Evolutionary conservation across 164 flowering plant genomes (phyloP).

Genomic region (Liriodendron chinense): DNA sequence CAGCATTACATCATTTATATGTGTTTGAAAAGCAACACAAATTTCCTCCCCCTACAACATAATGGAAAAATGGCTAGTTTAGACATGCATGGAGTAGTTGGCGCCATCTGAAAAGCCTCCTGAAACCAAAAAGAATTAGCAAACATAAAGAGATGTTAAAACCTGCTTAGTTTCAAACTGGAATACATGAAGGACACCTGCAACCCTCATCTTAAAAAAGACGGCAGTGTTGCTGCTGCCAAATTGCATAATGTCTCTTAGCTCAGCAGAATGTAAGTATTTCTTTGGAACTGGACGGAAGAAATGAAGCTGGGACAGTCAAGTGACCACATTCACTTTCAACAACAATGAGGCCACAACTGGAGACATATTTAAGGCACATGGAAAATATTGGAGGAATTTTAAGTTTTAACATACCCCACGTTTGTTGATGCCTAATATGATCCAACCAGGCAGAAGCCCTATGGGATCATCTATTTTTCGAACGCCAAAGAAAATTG

Average conservation of each 20-base stretch:
- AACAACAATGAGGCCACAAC: background rate
- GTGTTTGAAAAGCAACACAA: slow-evolving; percentile 99
- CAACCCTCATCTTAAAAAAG: slow-evolving; percentile 98
- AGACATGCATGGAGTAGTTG: background rate
- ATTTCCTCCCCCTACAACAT: slow-evolving; percentile 89
- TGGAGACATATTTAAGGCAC: too few species aligned
- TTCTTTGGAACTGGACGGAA: slow-evolving; percentile 99
- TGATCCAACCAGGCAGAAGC: slow-evolving; percentile 86
- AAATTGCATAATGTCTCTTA: slow-evolving; percentile 99
- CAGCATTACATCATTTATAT: slow-evolving; percentile 98
- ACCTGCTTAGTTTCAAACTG: slow-evolving; percentile 99
- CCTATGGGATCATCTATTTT: slow-evolving; percentile 99
- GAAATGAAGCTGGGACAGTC: slow-evolving; percentile 75
- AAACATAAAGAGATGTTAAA: background rate
- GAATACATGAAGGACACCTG: slow-evolving; percentile 96
- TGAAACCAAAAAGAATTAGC: background rate
- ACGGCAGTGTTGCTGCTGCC: slow-evolving; percentile 99
- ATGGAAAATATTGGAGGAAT: background rate
- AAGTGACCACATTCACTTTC: slow-evolving; percentile 11
- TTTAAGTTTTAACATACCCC: slow-evolving; percentile 57
- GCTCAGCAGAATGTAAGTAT: slow-evolving; percentile 93
- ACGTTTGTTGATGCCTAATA: slow-evolving; percentile 92
- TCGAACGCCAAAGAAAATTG: slow-evolving; percentile 89
- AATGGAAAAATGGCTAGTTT: slow-evolving; percentile 3
- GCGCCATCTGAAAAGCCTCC: background rate